Percentiles rank a stretch among this genome's conserved stretches.
Conservation (phyloP, 148 eudicot species). For the Limonium bicolor region DNA sequence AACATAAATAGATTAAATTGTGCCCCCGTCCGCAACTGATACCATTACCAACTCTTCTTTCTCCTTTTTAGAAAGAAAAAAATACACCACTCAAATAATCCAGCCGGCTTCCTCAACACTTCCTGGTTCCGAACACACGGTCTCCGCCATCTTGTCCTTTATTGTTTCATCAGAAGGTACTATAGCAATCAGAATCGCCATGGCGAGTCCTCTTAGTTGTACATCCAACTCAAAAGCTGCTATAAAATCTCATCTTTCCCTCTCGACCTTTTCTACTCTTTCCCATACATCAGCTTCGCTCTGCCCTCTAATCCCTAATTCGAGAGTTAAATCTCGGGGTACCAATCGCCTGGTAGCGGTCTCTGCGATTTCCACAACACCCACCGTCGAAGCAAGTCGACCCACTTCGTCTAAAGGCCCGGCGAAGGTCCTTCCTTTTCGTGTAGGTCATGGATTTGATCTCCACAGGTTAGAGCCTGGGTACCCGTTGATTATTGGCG, state of each 20-base stretch:
- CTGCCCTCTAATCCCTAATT: conserved; percentile 5
- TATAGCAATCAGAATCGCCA: too few species aligned
- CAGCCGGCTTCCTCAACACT: too few species aligned
- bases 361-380: conserved; percentile 24
- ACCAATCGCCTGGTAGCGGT: background rate
- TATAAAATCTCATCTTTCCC: conserved; percentile 4
- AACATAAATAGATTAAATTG: too few species aligned
- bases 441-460: conserved; percentile 94
- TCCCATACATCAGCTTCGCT: conserved; percentile 8
- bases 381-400: conserved; percentile 27
- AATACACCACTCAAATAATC: too few species aligned
- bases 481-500: conserved; percentile 89
- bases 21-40: too few species aligned
- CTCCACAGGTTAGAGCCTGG: conserved; percentile 89
- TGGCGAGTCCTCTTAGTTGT: conserved; percentile 3
- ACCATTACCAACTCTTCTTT: too few species aligned
- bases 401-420: conserved; percentile 12
- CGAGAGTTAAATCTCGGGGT: background rate
- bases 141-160: too few species aligned
- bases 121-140: too few species aligned
- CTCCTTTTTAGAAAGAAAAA: too few species aligned
- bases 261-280: conserved; percentile 7
- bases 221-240: background rate
- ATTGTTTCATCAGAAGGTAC: too few species aligned
- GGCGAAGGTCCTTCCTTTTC: conserved; percentile 56